phyloP scores from a whole-genome alignment of 768 basidiomycete species.

The Melanogaster broomeanus region DNA sequence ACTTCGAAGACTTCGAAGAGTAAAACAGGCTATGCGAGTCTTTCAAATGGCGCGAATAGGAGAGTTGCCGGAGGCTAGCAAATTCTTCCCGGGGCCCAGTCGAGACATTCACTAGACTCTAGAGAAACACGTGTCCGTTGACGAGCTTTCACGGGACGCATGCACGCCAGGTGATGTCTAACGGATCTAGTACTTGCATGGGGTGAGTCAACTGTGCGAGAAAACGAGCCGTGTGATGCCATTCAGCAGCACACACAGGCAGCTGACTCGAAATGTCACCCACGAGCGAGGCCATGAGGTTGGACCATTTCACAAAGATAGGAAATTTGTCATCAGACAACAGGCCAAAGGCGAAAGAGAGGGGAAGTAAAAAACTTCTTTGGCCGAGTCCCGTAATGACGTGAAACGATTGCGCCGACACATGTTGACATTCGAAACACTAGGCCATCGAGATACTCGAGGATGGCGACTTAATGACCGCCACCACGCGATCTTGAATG shows the following conservation, averaged over 20 bases:
- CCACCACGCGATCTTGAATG: slow-evolving; percentile 10
- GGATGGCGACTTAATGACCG: slow-evolving; percentile 10
- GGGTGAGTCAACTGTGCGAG: background rate
- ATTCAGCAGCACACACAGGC: too few species aligned
- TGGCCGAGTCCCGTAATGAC: background rate
- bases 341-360: too few species aligned
- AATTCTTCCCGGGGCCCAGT: background rate
- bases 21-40: background rate
- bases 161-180: slow-evolving; percentile 3
- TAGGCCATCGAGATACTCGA: background rate
- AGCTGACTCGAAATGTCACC: too few species aligned
- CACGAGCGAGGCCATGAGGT: too few species aligned
- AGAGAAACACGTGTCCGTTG: background rate
- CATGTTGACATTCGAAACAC: slow-evolving; percentile 2
- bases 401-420: background rate
- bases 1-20: background rate
- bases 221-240: too few species aligned
- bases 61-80: background rate
- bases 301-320: too few species aligned
- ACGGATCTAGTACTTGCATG: slow-evolving; percentile 1
- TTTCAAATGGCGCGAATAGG: background rate
- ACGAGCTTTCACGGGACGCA: background rate
- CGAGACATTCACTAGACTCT: too few species aligned
- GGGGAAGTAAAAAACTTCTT: too few species aligned
- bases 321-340: too few species aligned